Conservation (phyloP, 164 flowering plant genomes). For the Magnolia sinica region DNA sequence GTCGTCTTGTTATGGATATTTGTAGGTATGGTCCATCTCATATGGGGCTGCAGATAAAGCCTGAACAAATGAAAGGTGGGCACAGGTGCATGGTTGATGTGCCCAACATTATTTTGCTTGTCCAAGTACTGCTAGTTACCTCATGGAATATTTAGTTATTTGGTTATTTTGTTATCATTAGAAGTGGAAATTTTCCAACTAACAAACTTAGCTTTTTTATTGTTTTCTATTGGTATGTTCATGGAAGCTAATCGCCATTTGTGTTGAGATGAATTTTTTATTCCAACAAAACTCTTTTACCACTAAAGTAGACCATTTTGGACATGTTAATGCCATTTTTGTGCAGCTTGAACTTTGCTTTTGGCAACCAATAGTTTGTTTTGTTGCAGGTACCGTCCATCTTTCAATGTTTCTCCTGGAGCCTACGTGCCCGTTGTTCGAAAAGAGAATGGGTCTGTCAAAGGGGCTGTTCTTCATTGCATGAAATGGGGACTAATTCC, state of each 20-base stretch:
- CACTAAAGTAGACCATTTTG: background rate
- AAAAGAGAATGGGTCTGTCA: conserved; percentile 41
- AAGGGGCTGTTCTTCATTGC: conserved; percentile 61
- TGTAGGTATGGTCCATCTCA: too few species aligned
- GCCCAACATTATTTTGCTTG: background rate
- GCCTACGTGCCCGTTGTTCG: conserved; percentile 69
- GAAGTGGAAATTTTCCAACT: too few species aligned
- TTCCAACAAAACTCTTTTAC: background rate
- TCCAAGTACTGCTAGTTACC: background rate
- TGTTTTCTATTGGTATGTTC: too few species aligned
- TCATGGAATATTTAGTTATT: too few species aligned
- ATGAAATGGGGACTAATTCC: conserved; percentile 98
- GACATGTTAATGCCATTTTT: background rate
- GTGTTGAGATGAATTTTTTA: background rate
- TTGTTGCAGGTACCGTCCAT: conserved; percentile 63
- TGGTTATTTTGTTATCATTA: too few species aligned
- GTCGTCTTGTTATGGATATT: too few species aligned
- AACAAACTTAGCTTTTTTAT: too few species aligned
- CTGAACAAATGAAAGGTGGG: too few species aligned
- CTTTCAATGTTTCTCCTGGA: conserved; percentile 81
- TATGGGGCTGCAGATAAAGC: too few species aligned
- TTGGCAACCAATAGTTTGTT: background rate
- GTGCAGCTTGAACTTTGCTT: background rate
- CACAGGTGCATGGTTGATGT: background rate
- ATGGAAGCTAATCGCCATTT: background rate